These are phyloP conservation scores for Climacium dendroides DNA, from an alignment of 225 moss, liverwort and hornwort species.

Conservation along the genomic window DNA sequence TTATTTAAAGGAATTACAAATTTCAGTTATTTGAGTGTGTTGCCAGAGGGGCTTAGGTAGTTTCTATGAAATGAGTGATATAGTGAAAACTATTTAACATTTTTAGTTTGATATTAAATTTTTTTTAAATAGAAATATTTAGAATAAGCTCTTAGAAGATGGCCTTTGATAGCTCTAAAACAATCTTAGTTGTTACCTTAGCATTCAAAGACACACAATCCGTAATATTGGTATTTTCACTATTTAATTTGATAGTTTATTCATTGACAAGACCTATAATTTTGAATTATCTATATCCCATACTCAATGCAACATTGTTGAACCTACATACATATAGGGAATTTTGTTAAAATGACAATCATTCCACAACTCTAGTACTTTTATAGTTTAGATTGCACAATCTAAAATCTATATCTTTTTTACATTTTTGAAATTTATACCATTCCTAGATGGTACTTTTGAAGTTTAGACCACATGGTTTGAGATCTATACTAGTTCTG, in stretches of 20 bases:
- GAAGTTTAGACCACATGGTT: too few relatives aligned
- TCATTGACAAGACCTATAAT: not conserved
- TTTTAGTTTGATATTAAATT: not conserved
- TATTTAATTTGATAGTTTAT: not conserved
- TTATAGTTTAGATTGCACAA: too few relatives aligned
- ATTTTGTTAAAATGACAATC: too few relatives aligned
- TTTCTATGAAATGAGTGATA: not conserved
- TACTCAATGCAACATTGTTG: not conserved
- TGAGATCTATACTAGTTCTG: too few relatives aligned
- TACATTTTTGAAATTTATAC: too few relatives aligned
- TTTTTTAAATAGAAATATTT: not conserved
- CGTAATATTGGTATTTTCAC: not conserved
- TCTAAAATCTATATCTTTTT: too few relatives aligned
- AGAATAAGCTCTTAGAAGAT: not conserved
- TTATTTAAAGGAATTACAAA: not conserved
- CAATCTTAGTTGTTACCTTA: not conserved
- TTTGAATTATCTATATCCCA: not conserved
- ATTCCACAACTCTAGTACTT: too few relatives aligned
- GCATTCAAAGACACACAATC: not conserved
- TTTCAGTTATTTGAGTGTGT: not conserved
- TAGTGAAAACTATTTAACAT: not conserved
- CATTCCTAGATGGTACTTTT: too few relatives aligned
- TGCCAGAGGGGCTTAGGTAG: not conserved
- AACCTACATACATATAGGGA: too few relatives aligned
- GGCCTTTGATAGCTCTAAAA: not conserved